Base-by-base conservation (phyloP, 2,329 filamentous ascomycete species). In the Neopestalotiopsis clavispora region DNA sequence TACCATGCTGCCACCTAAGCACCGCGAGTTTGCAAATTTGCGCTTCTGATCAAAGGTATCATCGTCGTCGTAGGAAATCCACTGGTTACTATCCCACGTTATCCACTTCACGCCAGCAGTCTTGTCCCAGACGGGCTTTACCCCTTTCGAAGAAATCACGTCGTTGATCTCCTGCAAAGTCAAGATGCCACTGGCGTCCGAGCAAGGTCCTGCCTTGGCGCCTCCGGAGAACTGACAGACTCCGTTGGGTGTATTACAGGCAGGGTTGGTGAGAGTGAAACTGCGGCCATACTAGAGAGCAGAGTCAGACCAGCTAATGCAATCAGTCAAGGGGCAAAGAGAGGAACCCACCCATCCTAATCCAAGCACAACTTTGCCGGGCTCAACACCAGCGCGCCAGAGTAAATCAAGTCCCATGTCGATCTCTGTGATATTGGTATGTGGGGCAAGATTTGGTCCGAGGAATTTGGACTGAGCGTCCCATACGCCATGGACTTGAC, bases 371-470 rank as follows among this genome's bases (percentile, higher is more conserved):
- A 80, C 73, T 52, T 76, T 74, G 0, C 60, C 32, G 4, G 78
- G 72, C n/a, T 72, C 71, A 4, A 80, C 72, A 17, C 73, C 72
- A 49, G 70, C 71, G 12, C 75, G 68, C 78, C 62, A 65, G 4
- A 68, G 10, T 74, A 80, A 3, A 23, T 78, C 69, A 1, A 80
- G 67, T 3, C 69, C 74, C 0, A 71, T 3, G 9, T 76, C 67
- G 23, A 80, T 78, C 67, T 80, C 77, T 1, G 77, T 79, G 0
- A 79, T 23, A 32, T 79, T 79, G 45, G 76, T 80, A 65, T 80
- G 77, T 4, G 75, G 67, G 4, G 69, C 62, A 4, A 77, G 61
- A n/a, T 72, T 72, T 0, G 73, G 71, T 0, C 74, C 75, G 0
- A 72, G 72, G 1, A n/a, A 69, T 9, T 68, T 45, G 40, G 32